phyloP scores from a whole-genome alignment of 805 yeast species.

The Sungouiella thailandica region DNA sequence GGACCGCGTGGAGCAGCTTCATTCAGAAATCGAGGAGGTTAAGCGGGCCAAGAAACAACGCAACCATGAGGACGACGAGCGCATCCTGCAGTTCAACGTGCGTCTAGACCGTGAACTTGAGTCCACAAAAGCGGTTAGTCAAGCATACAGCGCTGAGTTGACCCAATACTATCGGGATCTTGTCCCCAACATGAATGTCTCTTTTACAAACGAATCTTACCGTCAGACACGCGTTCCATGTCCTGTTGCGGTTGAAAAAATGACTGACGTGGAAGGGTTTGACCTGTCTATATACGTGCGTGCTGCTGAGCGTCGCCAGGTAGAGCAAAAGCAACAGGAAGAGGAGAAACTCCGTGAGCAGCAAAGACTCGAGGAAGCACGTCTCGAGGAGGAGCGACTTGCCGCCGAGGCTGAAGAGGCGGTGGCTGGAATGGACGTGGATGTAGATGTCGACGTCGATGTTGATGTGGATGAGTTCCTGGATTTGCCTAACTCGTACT shows the following conservation, averaged over 20 bases:
- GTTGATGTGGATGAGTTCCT: neutral
- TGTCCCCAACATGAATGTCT: neutral
- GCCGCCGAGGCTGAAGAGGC: neutral
- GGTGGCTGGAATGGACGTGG: neutral
- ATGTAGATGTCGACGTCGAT: no score
- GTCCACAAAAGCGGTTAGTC: constrained; percentile 5
- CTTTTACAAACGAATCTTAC: neutral
- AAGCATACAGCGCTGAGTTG: constrained; percentile 2
- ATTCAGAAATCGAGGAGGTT: constrained; percentile 17
- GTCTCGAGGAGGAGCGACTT: neutral
- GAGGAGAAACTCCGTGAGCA: constrained; percentile 3
- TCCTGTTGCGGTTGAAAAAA: constrained; percentile 4
- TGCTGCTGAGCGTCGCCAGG: constrained; percentile 9
- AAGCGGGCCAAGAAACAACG: neutral
- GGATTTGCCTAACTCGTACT: neutral
- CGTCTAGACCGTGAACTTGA: constrained; percentile 11
- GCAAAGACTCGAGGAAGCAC: neutral
- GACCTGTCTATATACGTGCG: constrained; percentile 10
- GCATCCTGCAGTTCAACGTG: constrained; percentile 5
- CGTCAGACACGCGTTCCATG: neutral
- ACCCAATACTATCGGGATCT: neutral
- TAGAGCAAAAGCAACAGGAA: constrained; percentile 3
- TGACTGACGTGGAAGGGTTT: constrained; percentile 15
- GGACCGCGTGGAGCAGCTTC: constrained; percentile 15
- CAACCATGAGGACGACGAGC: constrained; percentile 4